Evolutionary conservation across 2,329 filamentous ascomycete species (phyloP), one percentile per base, ranked within the genome.

Genomic region (Trichoderma arundinaceum): DNA sequence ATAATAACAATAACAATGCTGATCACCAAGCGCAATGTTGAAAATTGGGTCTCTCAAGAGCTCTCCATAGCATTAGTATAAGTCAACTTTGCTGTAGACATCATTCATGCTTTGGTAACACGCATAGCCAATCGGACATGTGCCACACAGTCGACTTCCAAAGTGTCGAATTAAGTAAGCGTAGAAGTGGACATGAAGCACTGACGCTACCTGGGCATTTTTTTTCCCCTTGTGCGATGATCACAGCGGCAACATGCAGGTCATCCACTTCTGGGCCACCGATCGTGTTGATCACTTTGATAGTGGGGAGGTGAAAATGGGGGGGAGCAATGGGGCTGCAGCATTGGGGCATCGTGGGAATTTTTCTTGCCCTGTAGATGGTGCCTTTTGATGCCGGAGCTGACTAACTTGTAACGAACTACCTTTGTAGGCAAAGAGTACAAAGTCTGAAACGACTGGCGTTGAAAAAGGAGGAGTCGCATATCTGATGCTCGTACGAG

Each of bases 281-380:
- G 58, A 62, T 62, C 58, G 13, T 62, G 58, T 52, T 62, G 58
- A 62, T 62, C 58, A 53, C 48, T 62, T 62, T 52, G 58, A 62
- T 44, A 62, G 58, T 52, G 48, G 46, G 58, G 58, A 43, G 38
- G 46, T 62, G 48, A 52, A 62, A 28, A 62, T 62, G 48, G 58
- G 58, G 22, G 22, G 56, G 43, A 39, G 44, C 43, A 49, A 59
- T 35, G 33, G 56, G 57, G 57, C 57, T 6, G 32, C 35, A 38
- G 32, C 28, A 7, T 17, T 15, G 22, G 22, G 22, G 22, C 22
- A 28, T 28, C 22, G 22, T 61, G 35, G 46, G 22, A 49, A 12
- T 3, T 19, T 52, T 52, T 38, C 10, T 28, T 28, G 22, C 22
- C 43, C 15, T 33, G 35, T 32, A 41, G 44, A 49, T 49, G 44